Conservation (phyloP, 495 filamentous ascomycete genomes). For the Penicillium soppii region DNA sequence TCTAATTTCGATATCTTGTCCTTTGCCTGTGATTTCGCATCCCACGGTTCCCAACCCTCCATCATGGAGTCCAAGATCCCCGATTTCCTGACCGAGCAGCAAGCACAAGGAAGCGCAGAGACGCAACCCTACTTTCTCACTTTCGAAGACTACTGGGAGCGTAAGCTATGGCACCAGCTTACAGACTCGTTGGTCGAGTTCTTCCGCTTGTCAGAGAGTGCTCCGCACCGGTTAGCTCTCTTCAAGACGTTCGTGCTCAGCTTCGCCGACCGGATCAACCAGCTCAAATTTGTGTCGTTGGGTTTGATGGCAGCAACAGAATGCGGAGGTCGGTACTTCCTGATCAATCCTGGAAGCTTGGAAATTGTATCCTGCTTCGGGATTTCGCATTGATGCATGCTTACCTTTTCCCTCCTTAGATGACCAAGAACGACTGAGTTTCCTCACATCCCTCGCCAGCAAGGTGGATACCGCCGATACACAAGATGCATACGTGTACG, state of each 20-base stretch:
- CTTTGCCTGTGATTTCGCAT: neutral
- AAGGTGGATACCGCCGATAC: conserved; percentile 91
- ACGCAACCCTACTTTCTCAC: conserved; percentile 83
- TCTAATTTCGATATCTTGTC: neutral
- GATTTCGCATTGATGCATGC: conserved; percentile 1
- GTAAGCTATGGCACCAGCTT: conserved; percentile 98
- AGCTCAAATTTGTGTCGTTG: conserved; percentile 90
- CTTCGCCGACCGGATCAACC: conserved; percentile 98
- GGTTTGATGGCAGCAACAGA: conserved; percentile 83
- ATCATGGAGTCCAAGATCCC: conserved; percentile 83
- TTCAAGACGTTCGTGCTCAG: conserved; percentile 94
- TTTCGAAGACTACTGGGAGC: conserved; percentile 98
- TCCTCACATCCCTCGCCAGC: conserved; percentile 78
- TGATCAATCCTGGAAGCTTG: neutral
- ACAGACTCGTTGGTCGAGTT: conserved; percentile 86
- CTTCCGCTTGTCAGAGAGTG: conserved; percentile 80
- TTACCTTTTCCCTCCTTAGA: conserved; percentile 48
- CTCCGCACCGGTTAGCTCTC: conserved; percentile 77
- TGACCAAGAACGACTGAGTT: conserved; percentile 81
- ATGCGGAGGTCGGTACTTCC: conserved; percentile 67
- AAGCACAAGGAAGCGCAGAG: conserved; percentile 78
- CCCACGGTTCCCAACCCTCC: conserved; percentile 10
- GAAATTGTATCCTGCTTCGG: neutral
- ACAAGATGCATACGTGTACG: conserved; percentile 96
- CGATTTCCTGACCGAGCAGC: conserved; percentile 87